Conservation (phyloP, 2,329 filamentous ascomycete species). For the Xylaria sp. region DNA sequence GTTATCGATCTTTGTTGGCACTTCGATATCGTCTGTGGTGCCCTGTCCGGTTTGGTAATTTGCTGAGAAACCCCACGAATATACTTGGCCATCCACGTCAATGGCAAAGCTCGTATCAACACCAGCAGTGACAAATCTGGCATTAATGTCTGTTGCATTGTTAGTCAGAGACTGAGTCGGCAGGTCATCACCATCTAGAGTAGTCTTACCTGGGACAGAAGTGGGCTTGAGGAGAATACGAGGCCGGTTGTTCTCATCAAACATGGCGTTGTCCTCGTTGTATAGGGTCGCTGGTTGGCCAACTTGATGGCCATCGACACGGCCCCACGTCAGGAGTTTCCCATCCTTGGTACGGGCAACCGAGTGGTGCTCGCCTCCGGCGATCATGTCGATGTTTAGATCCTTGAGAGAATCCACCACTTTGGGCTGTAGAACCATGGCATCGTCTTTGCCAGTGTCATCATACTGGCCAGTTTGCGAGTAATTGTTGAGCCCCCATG, state of each 20-base stretch:
- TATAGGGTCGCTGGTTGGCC: slow-evolving; percentile 68
- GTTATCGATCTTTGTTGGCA: slow-evolving; percentile 85
- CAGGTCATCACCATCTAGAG: background rate
- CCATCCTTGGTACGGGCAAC: slow-evolving; percentile 58
- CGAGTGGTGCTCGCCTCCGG: slow-evolving; percentile 77
- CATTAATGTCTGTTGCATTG: slow-evolving; percentile 57
- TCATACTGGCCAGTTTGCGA: slow-evolving; percentile 74
- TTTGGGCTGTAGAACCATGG: slow-evolving; percentile 77
- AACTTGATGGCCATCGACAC: slow-evolving; percentile 60
- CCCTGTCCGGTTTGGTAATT: slow-evolving; percentile 86
- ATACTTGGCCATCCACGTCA: slow-evolving; percentile 74
- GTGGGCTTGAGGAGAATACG: slow-evolving; percentile 78
- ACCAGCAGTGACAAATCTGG: slow-evolving; percentile 69
- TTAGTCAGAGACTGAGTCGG: slow-evolving; percentile 35
- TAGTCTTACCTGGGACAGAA: slow-evolving; percentile 63
- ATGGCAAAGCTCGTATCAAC: slow-evolving; percentile 81
- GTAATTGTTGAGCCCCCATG: slow-evolving; percentile 79
- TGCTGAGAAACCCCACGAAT: slow-evolving; percentile 82
- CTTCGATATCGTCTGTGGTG: slow-evolving; percentile 80
- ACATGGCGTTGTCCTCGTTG: slow-evolving; percentile 68
- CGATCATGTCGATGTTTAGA: slow-evolving; percentile 73
- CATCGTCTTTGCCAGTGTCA: slow-evolving; percentile 73
- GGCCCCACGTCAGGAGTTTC: slow-evolving; percentile 59
- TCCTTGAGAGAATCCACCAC: slow-evolving; percentile 72
- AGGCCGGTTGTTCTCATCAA: slow-evolving; percentile 72